phyloP scores from a whole-genome alignment of 1,139 yeast species.

The Suhomyces ambrosiae region DNA sequence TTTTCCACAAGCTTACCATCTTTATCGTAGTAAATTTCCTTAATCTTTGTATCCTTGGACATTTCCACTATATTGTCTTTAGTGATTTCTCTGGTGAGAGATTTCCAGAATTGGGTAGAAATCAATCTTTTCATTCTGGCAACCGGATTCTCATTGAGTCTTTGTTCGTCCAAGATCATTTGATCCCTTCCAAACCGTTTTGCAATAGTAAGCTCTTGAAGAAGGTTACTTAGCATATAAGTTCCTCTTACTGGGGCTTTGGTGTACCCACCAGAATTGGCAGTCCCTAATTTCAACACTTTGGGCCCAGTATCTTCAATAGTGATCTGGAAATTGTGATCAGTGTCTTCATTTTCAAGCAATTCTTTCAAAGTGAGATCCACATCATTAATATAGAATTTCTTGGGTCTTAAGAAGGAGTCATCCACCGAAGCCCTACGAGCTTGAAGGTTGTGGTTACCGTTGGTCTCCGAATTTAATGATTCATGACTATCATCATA shows the following conservation, averaged over 20 bases:
- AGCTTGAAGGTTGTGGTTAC: conserved; percentile 1
- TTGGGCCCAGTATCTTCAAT: conserved; percentile 95
- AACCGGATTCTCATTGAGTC: conserved; percentile 89
- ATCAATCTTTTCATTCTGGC: conserved; percentile 74
- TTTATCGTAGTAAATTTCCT: conserved; percentile 52
- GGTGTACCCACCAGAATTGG: conserved; percentile 77
- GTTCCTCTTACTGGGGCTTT: conserved; percentile 82
- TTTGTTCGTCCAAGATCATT: conserved; percentile 77
- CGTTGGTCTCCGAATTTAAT: conserved; percentile 3
- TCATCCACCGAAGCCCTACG: conserved; percentile 70
- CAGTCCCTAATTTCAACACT: conserved; percentile 79
- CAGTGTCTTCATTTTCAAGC: conserved; percentile 82
- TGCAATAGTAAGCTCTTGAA: conserved; percentile 90
- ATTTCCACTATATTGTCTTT: conserved; percentile 63
- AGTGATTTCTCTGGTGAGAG: conserved; percentile 73
- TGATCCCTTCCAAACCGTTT: conserved; percentile 75
- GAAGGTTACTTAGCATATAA: conserved; percentile 82
- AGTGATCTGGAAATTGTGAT: conserved; percentile 82
- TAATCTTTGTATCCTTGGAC: conserved; percentile 79
- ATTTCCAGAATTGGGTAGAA: conserved; percentile 77
- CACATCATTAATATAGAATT: conserved; percentile 75
- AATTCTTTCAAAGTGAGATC: conserved; percentile 71
- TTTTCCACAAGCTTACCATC: conserved; percentile 31
- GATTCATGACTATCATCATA: conserved; percentile 20
- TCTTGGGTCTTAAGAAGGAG: conserved; percentile 43